A percentile compares a stretch with the other conserved stretches of the same genome.
Conservation (phyloP, 331 rosid genomes). For the Ulmus americana region DNA sequence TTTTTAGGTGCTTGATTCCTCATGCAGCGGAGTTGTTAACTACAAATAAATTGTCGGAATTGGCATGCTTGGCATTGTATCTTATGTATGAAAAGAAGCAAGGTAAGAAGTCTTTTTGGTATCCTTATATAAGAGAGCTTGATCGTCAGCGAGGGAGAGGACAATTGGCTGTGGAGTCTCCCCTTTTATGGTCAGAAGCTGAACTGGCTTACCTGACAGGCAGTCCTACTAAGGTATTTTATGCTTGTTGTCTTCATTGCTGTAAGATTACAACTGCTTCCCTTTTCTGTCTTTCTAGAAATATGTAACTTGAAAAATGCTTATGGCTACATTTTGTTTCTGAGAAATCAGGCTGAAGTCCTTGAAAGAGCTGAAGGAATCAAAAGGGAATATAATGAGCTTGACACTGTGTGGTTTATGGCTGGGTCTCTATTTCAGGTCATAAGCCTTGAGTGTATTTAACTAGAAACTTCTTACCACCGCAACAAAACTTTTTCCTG, state of each 20-base stretch:
- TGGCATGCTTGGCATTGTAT: slow-evolving; percentile 99
- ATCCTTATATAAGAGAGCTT: slow-evolving; percentile 82
- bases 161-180: slow-evolving; percentile 85
- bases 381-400: slow-evolving; percentile 88
- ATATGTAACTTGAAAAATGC: slow-evolving; percentile 11
- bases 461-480: not conserved
- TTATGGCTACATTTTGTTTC: slow-evolving; percentile 22
- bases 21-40: slow-evolving; percentile 88
- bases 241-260: not conserved
- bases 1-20: slow-evolving; percentile 22
- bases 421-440: slow-evolving; percentile 99
- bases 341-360: slow-evolving; percentile 63
- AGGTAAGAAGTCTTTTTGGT: slow-evolving; percentile 96
- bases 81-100: slow-evolving; percentile 99
- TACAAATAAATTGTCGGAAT: slow-evolving; percentile 86
- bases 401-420: slow-evolving; percentile 99
- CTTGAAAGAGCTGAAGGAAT: slow-evolving; percentile 84
- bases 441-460: slow-evolving; percentile 7
- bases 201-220: slow-evolving; percentile 83
- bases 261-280: slow-evolving; percentile 17
- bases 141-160: slow-evolving; percentile 98
- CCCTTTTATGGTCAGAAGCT: slow-evolving; percentile 86
- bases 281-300: slow-evolving; percentile 2
- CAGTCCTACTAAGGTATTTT: slow-evolving; percentile 73
- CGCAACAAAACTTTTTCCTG: not conserved